These are phyloP conservation scores for Blechomonas ayalai DNA, from an alignment of 208 protist species.

Conservation along the genomic window DNA sequence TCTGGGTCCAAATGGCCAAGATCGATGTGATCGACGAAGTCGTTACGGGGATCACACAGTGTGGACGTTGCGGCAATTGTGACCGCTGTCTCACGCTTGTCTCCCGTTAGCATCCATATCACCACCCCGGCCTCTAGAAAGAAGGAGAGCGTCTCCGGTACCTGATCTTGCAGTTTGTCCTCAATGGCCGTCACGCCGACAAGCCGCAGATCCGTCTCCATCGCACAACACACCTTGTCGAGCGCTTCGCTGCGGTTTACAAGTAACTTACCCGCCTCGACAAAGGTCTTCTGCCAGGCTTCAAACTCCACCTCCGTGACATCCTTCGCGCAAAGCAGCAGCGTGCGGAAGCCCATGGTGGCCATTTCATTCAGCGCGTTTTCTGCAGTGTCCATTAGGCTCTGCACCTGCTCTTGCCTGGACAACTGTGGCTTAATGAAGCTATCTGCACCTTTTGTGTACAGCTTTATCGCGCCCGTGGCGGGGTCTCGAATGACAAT, in stretches of 20 bases:
- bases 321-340: conserved; percentile 70
- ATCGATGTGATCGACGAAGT: conserved; percentile 84
- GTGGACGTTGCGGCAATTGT: conserved; percentile 82
- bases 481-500: conserved; percentile 70
- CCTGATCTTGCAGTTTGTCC: conserved; percentile 95
- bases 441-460: conserved; percentile 89
- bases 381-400: conserved; percentile 29
- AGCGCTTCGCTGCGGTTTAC: conserved; percentile 47
- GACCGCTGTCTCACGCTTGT: conserved; percentile 95
- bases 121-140: conserved; percentile 90
- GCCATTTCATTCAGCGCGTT: conserved; percentile 70
- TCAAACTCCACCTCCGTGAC: conserved; percentile 49
- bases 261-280: conserved; percentile 46
- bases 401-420: conserved; percentile 30
- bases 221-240: conserved; percentile 77
- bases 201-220: conserved; percentile 85
- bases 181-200: conserved; percentile 95
- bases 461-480: conserved; percentile 66
- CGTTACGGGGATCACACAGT: conserved; percentile 66
- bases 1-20: conserved; percentile 46
- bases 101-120: conserved; percentile 97
- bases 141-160: conserved; percentile 91
- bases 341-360: conserved; percentile 72
- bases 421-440: conserved; percentile 54
- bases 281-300: conserved; percentile 51